Evolutionary conservation across 805 yeast species (phyloP), one percentile per base, ranked within the genome.

Genomic region (Phaffomyces thermotolerans): DNA sequence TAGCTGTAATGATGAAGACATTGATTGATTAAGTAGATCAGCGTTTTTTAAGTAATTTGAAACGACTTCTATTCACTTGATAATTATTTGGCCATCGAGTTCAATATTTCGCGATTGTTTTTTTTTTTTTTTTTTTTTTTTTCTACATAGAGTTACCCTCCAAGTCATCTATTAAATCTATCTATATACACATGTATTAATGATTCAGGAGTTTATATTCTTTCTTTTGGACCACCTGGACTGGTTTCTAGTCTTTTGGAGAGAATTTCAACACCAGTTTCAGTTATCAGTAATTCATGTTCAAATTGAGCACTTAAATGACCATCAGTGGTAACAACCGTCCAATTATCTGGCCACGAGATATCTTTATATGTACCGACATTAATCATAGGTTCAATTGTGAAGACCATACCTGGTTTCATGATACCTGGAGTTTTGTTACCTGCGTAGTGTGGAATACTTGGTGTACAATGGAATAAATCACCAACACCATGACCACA

Each of bases 321-420:
- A 43, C 99, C 99, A 60, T 93, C 99, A 34, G 79, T 80, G 15
- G 99, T 93, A 15, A 78, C 77, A 2, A 95, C 78, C 6, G 99
- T 93, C 99, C 99, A 93, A 64, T 87, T 84, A 64, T 93, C 99
- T 3, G 99, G 99, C 99, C 99, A 93, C 44, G 80, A 71, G 46
- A 75, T 65, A 64, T 90, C 98, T 58, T 77, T 77, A 68, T 77
- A 83, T 0, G 83, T 68, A 8, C 99, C 99, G 51, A 80, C 69
- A 60, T 87, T 84, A 53, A 93, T 77, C 99, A 93, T 93, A 37
- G 99, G 99, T 67, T 93, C 99, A 45, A 93, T 87, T 20, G 99
- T 93, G 71, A 93, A 93, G 13, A 86, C 88, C 83, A 90, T 85
- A 20, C 99, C 99, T 20, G 96, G 91, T 62, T 87, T 87, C 69